Percentiles rank a stretch among this genome's conserved stretches.
These are phyloP conservation scores for Chrysanthemum makinoi DNA, from an alignment of 129 eudicot genomes.

Conservation along the genomic window DNA sequence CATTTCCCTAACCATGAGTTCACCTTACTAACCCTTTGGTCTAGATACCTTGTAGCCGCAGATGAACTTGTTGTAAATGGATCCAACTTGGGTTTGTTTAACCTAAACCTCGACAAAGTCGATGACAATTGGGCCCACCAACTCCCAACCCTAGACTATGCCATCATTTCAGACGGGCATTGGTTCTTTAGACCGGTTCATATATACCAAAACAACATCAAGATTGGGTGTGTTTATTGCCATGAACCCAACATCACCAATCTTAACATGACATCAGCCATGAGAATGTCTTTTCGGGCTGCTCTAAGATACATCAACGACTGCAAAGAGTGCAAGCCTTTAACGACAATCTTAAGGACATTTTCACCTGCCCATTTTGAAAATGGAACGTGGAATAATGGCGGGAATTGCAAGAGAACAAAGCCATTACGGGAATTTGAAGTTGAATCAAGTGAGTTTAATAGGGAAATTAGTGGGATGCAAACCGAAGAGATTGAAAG, in stretches of 20 bases:
- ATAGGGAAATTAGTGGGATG: slow-evolving; percentile 34
- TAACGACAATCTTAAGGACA: slow-evolving; percentile 48
- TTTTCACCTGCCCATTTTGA: slow-evolving; percentile 80
- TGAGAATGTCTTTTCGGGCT: slow-evolving; percentile 54
- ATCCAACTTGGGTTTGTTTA: slow-evolving; percentile 52
- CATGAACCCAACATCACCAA: slow-evolving; percentile 35
- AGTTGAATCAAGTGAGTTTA: slow-evolving; percentile 31
- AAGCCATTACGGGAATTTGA: slow-evolving; percentile 41
- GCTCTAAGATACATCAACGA: slow-evolving; percentile 38
- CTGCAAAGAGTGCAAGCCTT: slow-evolving; percentile 46
- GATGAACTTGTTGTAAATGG: slow-evolving; percentile 39
- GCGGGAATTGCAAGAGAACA: slow-evolving; percentile 72
- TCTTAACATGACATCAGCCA: slow-evolving; percentile 29
- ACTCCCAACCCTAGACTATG: slow-evolving; percentile 49
- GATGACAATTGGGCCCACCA: slow-evolving; percentile 37
- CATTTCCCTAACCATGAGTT: slow-evolving; percentile 46
- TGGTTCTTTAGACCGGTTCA: slow-evolving; percentile 70
- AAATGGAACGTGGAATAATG: slow-evolving; percentile 73
- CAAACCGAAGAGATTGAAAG: slow-evolving; percentile 45
- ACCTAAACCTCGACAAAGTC: slow-evolving; percentile 63
- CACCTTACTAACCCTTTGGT: slow-evolving; percentile 50
- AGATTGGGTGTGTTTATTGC: slow-evolving; percentile 64
- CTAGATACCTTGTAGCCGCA: slow-evolving; percentile 43
- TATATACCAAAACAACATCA: slow-evolving; percentile 32
- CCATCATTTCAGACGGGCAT: slow-evolving; percentile 79